Conservation (phyloP, 2,329 filamentous ascomycete species). For the Diaporthe humulicola region DNA sequence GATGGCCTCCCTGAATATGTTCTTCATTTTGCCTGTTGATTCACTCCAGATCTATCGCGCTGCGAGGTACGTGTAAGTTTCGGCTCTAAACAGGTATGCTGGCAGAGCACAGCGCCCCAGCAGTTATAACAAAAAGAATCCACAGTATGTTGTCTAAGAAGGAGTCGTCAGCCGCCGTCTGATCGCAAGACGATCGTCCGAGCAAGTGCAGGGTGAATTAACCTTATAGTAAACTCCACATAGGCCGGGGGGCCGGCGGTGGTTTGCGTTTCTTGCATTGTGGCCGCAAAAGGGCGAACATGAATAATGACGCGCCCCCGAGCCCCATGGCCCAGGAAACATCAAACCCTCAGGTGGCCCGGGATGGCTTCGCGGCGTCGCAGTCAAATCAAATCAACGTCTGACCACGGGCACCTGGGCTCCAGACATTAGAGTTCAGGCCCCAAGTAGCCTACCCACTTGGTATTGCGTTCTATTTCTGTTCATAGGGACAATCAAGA, state of each 20-base stretch:
- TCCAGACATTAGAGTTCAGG: conserved; percentile 8
- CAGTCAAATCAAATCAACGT: conserved; percentile 21
- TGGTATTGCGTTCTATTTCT: conserved; percentile 10
- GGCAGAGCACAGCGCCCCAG: conserved; percentile 6
- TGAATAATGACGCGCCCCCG: conserved; percentile 2
- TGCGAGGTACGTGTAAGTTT: background rate
- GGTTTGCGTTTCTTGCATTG: background rate
- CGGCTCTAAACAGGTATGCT: background rate
- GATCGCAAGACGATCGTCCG: background rate
- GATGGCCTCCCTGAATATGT: conserved; percentile 34
- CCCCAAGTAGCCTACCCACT: background rate
- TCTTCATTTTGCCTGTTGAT: background rate
- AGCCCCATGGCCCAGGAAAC: background rate
- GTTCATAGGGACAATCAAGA: background rate
- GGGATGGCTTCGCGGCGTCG: conserved; percentile 22
- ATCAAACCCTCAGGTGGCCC: conserved; percentile 7
- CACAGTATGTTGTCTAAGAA: background rate
- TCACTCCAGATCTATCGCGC: background rate
- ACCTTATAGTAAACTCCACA: background rate
- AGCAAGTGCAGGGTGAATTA: conserved; percentile 11
- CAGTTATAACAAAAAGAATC: background rate
- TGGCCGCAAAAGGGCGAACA: background rate
- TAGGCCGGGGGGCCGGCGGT: conserved; percentile 6
- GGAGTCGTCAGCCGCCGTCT: conserved; percentile 18
- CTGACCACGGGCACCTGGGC: conserved; percentile 1